phyloP scores from a whole-genome alignment of 306 rosid species.

The Gastrolobium villosum region DNA sequence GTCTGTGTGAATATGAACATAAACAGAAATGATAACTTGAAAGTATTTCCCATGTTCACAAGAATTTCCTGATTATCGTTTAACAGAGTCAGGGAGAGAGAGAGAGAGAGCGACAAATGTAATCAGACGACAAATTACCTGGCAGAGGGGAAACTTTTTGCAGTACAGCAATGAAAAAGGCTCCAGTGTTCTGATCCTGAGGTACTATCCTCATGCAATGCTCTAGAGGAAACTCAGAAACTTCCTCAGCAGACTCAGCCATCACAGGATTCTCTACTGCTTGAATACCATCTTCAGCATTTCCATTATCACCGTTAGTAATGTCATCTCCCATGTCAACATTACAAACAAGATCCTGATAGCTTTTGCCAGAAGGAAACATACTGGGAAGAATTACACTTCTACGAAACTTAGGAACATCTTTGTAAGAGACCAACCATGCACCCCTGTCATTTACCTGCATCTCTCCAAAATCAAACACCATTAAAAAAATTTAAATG shows the following conservation, averaged over 20 bases:
- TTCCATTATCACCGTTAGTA: slow-evolving; percentile 54
- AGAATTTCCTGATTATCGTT: slow-evolving; percentile 9
- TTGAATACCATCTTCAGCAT: slow-evolving; percentile 55
- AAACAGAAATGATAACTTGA: slow-evolving; percentile 13
- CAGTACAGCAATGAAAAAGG: slow-evolving; percentile 95
- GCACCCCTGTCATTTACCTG: slow-evolving; percentile 87
- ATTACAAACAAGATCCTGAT: slow-evolving; percentile 45
- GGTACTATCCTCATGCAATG: slow-evolving; percentile 92
- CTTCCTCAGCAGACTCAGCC: slow-evolving; percentile 62
- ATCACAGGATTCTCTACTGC: slow-evolving; percentile 50
- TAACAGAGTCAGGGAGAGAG: neutral
- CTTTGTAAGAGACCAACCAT: slow-evolving; percentile 77
- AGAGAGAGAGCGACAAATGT: slow-evolving; percentile 8
- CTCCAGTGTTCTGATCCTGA: slow-evolving; percentile 98
- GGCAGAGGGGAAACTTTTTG: slow-evolving; percentile 82
- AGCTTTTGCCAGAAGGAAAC: slow-evolving; percentile 89
- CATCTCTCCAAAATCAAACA: slow-evolving; percentile 45
- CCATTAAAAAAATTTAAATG: neutral
- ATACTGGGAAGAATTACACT: slow-evolving; percentile 70
- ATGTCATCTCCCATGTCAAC: slow-evolving; percentile 53
- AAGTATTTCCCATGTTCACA: slow-evolving; percentile 2
- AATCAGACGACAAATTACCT: slow-evolving; percentile 60
- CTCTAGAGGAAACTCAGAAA: slow-evolving; percentile 81
- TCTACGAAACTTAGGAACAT: slow-evolving; percentile 74
- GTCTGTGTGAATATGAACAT: slow-evolving; percentile 29